A percentile compares a stretch with the other conserved stretches of the same genome.
These are phyloP conservation scores for Chaetomium sp. DNA, from an alignment of 2,329 filamentous ascomycete genomes.

Conservation along the genomic window DNA sequence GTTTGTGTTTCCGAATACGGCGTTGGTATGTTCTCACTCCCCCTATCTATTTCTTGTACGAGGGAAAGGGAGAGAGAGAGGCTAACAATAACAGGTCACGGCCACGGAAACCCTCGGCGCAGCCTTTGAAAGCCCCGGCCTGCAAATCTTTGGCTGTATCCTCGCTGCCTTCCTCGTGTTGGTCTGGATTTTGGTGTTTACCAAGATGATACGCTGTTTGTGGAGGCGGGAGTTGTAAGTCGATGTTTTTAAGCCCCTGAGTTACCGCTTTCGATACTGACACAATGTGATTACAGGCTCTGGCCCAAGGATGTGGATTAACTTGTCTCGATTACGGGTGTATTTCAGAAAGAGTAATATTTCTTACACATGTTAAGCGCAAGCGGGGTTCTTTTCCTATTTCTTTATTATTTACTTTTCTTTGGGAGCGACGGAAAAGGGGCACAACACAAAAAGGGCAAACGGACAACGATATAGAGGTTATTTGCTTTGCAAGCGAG, in stretches of 20 bases:
- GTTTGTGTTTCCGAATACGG: conserved; percentile 77
- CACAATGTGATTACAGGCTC: conserved; percentile 31
- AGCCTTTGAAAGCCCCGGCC: conserved; percentile 51
- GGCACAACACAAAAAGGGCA: too few species aligned
- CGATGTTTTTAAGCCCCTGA: not conserved
- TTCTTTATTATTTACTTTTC: too few species aligned
- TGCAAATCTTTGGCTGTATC: conserved; percentile 61
- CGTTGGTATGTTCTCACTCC: conserved; percentile 39
- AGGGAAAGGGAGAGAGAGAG: too few species aligned
- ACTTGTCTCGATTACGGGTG: conserved; percentile 8
- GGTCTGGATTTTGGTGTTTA: conserved; percentile 63
- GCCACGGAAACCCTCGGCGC: conserved; percentile 66
- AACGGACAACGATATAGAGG: too few species aligned
- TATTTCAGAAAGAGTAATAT: too few species aligned
- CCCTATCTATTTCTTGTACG: too few species aligned
- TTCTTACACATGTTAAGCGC: too few species aligned
- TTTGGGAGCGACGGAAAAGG: too few species aligned
- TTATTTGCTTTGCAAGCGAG: too few species aligned
- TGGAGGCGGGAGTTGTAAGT: conserved; percentile 51
- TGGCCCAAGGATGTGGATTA: conserved; percentile 60
- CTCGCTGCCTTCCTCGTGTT: conserved; percentile 60
- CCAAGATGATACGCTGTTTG: conserved; percentile 65
- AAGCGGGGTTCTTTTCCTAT: too few species aligned
- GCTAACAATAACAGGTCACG: conserved; percentile 36
- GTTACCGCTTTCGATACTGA: too few species aligned